Base-by-base conservation (phyloP, 176 grass and related monocot species). In the Aechmea fasciata region DNA sequence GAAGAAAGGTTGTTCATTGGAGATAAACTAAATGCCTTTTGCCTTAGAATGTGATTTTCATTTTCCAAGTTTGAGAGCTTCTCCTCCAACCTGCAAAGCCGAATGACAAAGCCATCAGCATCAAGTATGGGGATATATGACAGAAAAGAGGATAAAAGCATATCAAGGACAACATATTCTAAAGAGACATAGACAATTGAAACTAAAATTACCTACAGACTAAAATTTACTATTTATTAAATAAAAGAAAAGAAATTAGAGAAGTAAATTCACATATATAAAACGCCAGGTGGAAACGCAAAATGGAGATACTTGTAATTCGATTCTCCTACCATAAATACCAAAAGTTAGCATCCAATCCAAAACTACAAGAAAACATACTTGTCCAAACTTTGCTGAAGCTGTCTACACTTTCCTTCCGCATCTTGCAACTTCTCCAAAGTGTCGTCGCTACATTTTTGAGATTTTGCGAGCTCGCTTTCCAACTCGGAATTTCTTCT, bases 11-110 rank as follows among this genome's bases (percentile, higher is more conserved):
- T 85, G 75, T 81, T 81, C 41, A 77, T 22, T 47, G 83, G 69
- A 63, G 85, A 79, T 68, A 80, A 72, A 71, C 70, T 82, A 67
- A 85, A 76, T 49, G 89, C 79, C 73, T 90, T 90, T 78, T 97
- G 84, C 67, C 86, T 92, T 50, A 97, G 82, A 78, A 97, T 78
- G 64, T 83, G 93, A 65, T 92, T 97, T 80, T 97, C 93, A 75
- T 85, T 86, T 90, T 97, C 81, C 71, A 92, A 72, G 70, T 79
- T 92, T 48, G 77, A 47, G 51, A 92, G 83, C 64, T 97, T 97
- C 65, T 87, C 86, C 72, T 92, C 86, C 80, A 97, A 89, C 76
- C 93, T 97, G 82, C 62, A 8, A 66, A 51, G 41, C 51, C 13
- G 41, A 13, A 73, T 3, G 57, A 63, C 26, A 63, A 6, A 41